Evolutionary conservation across 2,329 filamentous ascomycete genomes (phyloP).

Genomic region (Boeremia exigua): DNA sequence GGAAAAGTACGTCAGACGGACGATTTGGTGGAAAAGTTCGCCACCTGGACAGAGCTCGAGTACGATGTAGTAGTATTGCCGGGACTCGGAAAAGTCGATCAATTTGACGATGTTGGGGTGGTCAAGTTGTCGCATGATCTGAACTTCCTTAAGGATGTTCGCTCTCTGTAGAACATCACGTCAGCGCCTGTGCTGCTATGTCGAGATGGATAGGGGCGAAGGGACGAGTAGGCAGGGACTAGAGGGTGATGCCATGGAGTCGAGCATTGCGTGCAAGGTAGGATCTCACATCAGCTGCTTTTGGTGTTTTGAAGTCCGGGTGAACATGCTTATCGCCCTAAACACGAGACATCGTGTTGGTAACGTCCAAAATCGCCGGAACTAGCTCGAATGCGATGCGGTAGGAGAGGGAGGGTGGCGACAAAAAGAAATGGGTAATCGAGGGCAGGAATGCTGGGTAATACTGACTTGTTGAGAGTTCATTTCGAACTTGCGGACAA

Average conservation of each 20-base stretch:
- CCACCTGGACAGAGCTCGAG: slow-evolving; percentile 93
- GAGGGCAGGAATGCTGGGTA: slow-evolving; percentile 31
- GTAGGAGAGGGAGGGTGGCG: slow-evolving; percentile 39
- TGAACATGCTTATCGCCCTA: slow-evolving; percentile 94
- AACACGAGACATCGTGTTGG: slow-evolving; percentile 56
- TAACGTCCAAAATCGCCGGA: slow-evolving; percentile 46
- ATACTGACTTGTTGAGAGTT: slow-evolving; percentile 94
- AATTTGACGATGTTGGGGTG: slow-evolving; percentile 96
- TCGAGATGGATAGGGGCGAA: slow-evolving; percentile 23
- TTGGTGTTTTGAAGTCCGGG: slow-evolving; percentile 91
- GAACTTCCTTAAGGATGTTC: slow-evolving; percentile 97
- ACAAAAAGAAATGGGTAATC: slow-evolving; percentile 38
- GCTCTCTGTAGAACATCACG: slow-evolving; percentile 70
- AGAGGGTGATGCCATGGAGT: slow-evolving; percentile 38
- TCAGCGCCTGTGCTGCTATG: slow-evolving; percentile 48
- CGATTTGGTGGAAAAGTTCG: slow-evolving; percentile 98
- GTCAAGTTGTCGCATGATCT: slow-evolving; percentile 96
- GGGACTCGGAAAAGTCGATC: slow-evolving; percentile 90
- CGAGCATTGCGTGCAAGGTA: slow-evolving; percentile 33
- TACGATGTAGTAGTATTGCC: slow-evolving; percentile 97
- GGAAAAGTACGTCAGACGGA: slow-evolving; percentile 97
- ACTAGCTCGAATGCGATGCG: slow-evolving; percentile 26
- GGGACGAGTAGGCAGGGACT: not conserved
- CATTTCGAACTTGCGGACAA: slow-evolving; percentile 99
- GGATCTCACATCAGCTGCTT: slow-evolving; percentile 91